phyloP scores from a whole-genome alignment of 352 stramenopile species.

The Globisporangium radiosum region DNA sequence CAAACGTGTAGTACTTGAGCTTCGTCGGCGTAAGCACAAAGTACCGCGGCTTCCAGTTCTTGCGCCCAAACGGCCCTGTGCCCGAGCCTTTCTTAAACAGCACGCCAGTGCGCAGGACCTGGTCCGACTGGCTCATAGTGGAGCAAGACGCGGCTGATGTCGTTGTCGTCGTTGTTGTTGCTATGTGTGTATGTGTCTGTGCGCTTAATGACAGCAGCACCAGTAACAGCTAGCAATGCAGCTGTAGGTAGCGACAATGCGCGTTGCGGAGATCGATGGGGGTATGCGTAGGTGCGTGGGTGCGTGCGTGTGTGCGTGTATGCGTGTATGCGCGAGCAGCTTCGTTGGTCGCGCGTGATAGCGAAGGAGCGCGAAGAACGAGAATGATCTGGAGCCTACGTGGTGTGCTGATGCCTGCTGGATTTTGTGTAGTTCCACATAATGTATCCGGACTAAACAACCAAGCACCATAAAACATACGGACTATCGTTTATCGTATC shows the following conservation, averaged over 20 bases:
- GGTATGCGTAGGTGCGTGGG: background rate
- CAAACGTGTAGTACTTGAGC: conserved; percentile 75
- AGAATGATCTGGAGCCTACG: background rate
- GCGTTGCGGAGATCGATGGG: background rate
- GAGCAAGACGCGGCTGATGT: too few species aligned
- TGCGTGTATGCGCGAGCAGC: conserved; percentile 1
- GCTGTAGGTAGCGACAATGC: too few species aligned
- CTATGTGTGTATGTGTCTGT: background rate
- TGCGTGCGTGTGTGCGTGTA: background rate
- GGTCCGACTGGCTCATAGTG: conserved; percentile 29
- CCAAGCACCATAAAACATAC: background rate
- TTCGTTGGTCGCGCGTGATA: background rate
- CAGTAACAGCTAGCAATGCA: too few species aligned
- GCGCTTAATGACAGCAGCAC: background rate
- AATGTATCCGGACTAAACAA: too few species aligned
- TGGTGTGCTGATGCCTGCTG: background rate
- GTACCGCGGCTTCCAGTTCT: conserved; percentile 78
- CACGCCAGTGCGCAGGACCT: conserved; percentile 66
- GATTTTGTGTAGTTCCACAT: background rate
- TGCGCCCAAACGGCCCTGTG: conserved; percentile 52
- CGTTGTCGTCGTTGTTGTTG: too few species aligned
- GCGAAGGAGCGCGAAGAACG: background rate
- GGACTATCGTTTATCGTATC: background rate
- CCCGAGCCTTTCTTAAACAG: conserved; percentile 80
- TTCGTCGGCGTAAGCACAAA: conserved; percentile 58